Evolutionary conservation across 352 stramenopile genomes (phyloP).

Genomic region (Thraustochytrium aureum): DNA sequence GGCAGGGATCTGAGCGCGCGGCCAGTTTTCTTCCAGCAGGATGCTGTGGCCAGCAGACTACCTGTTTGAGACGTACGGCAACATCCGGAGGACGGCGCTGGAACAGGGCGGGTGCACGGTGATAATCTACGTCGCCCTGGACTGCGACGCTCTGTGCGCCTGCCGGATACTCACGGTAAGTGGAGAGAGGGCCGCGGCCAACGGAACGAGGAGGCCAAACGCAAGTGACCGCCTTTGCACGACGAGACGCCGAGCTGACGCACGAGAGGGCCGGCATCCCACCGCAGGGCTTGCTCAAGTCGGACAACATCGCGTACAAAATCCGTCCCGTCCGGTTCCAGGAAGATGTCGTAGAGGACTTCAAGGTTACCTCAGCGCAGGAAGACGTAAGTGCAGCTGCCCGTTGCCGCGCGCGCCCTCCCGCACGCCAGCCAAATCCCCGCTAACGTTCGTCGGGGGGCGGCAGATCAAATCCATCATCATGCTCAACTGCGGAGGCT

Average conservation of each 20-base stretch:
- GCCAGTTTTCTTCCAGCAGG: no score
- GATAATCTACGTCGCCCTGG: constrained; percentile 86
- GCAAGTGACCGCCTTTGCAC: no score
- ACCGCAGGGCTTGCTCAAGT: constrained; percentile 62
- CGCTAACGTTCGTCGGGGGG: no score
- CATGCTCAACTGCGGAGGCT: constrained; percentile 55
- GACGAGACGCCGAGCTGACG: neutral
- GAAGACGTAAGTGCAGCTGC: constrained; percentile 60
- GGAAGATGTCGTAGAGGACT: constrained; percentile 73
- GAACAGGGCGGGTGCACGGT: constrained; percentile 72
- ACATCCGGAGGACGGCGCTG: constrained; percentile 74
- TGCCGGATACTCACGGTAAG: constrained; percentile 85
- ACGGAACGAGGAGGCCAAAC: neutral
- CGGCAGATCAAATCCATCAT: constrained; percentile 36
- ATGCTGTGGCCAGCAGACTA: constrained; percentile 62
- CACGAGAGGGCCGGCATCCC: no score
- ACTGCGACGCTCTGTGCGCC: constrained; percentile 91
- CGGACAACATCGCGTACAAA: constrained; percentile 71
- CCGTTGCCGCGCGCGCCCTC: no score
- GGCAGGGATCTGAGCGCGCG: no score
- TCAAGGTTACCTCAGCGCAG: constrained; percentile 68
- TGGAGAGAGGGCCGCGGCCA: neutral
- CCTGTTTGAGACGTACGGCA: constrained; percentile 74
- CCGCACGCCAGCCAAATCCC: no score
- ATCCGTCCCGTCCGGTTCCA: constrained; percentile 72